Evolutionary conservation across 2,329 filamentous ascomycete genomes (phyloP).

Genomic region (Microcyclospora pomicola): DNA sequence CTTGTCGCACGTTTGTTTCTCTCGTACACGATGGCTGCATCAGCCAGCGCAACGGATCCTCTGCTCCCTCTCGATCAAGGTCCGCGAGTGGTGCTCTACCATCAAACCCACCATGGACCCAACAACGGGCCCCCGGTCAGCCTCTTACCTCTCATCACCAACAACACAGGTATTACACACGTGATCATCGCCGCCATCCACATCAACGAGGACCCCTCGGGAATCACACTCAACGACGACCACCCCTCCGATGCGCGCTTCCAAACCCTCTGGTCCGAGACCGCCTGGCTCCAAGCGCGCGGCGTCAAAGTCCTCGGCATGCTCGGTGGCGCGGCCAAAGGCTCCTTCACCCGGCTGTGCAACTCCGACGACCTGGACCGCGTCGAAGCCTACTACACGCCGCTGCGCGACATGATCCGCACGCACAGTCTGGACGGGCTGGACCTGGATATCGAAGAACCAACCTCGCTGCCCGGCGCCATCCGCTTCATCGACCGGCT

Average conservation of each 20-base stretch:
- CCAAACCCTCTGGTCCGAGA: conserved; percentile 64
- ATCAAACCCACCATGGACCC: conserved; percentile 49
- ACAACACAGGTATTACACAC: conserved; percentile 57
- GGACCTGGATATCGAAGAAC: conserved; percentile 70
- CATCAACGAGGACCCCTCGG: conserved; percentile 52
- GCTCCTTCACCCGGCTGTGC: conserved; percentile 48
- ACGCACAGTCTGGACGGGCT: conserved; percentile 51
- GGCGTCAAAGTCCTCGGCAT: conserved; percentile 75
- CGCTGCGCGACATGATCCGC: conserved; percentile 51
- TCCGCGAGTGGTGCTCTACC: conserved; percentile 42
- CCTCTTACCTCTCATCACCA: conserved; percentile 45
- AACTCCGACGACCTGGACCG: conserved; percentile 42
- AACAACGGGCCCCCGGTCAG: conserved; percentile 41
- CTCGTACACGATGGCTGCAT: too few species aligned
- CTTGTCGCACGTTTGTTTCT: too few species aligned
- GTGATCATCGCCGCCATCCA: conserved; percentile 80
- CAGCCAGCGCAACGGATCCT: neutral
- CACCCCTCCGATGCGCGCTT: conserved; percentile 50
- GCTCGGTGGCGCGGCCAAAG: conserved; percentile 72
- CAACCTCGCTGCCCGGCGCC: conserved; percentile 52
- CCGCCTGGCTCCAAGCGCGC: conserved; percentile 52
- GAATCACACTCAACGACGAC: conserved; percentile 70
- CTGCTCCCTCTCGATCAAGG: conserved; percentile 24
- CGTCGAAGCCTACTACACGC: conserved; percentile 63
- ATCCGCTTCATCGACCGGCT: conserved; percentile 37